Evolutionary conservation across 2,329 filamentous ascomycete species (phyloP).

Genomic region (Penicillium sclerotigenum): DNA sequence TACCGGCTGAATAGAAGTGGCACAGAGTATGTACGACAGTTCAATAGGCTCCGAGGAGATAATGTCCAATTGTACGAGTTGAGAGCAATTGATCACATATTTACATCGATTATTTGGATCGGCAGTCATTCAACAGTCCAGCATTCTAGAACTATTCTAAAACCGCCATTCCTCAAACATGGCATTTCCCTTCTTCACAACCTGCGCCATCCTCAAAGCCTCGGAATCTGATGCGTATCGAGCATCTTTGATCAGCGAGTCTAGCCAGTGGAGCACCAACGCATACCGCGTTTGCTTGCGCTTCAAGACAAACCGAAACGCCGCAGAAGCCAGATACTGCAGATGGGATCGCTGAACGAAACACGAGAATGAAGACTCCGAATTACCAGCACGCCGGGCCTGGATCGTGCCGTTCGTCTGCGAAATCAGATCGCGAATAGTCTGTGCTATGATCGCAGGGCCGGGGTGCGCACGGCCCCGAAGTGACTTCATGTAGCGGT

Average conservation of each 20-base stretch:
- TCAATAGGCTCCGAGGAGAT: background rate
- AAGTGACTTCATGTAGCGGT: slow-evolving; percentile 60
- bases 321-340: slow-evolving; percentile 63
- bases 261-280: slow-evolving; percentile 66
- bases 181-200: slow-evolving; percentile 33
- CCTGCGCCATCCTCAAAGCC: slow-evolving; percentile 31
- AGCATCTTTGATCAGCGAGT: slow-evolving; percentile 45
- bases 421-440: slow-evolving; percentile 63
- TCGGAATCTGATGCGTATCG: slow-evolving; percentile 36
- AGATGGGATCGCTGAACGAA: slow-evolving; percentile 60
- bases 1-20: background rate
- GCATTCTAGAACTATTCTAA: background rate
- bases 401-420: slow-evolving; percentile 64
- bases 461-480: slow-evolving; percentile 52
- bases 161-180: slow-evolving; percentile 40
- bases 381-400: slow-evolving; percentile 35
- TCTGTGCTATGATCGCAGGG: slow-evolving; percentile 59
- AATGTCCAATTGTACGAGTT: background rate
- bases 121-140: background rate
- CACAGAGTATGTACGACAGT: background rate
- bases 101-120: background rate
- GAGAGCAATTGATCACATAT: background rate
- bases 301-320: slow-evolving; percentile 66
- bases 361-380: slow-evolving; percentile 48
- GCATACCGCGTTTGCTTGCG: slow-evolving; percentile 69